phyloP scores from a whole-genome alignment of 1,284 basidiomycete species.

The Moniliella sp. region DNA sequence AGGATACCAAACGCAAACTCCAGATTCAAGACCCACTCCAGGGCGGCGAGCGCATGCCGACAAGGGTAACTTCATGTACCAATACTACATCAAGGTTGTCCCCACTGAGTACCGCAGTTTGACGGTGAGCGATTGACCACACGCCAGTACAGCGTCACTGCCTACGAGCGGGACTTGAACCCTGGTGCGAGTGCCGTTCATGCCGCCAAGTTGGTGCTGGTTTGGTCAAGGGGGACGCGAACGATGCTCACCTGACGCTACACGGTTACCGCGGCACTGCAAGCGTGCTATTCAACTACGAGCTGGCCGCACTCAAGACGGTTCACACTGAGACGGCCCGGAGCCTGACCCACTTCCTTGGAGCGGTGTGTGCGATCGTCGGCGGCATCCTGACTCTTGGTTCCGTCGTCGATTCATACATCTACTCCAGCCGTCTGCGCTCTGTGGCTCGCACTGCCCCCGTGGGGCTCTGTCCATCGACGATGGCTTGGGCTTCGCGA shows the following conservation, averaged over 20 bases:
- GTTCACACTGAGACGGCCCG: constrained; percentile 44
- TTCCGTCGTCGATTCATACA: constrained; percentile 63
- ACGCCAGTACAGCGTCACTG: constrained; percentile 80
- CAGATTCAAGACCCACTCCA: constrained; percentile 51
- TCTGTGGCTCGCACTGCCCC: too few species aligned
- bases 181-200: constrained; percentile 35
- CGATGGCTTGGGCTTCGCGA: not conserved
- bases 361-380: constrained; percentile 63
- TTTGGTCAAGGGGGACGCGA: not conserved
- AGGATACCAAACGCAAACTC: not conserved
- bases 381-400: constrained; percentile 90
- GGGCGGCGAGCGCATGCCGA: constrained; percentile 43
- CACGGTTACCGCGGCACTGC: constrained; percentile 53
- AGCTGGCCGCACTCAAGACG: constrained; percentile 43
- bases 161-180: constrained; percentile 67
- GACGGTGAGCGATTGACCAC: constrained; percentile 41
- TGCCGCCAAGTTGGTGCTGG: constrained; percentile 36
- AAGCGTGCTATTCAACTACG: constrained; percentile 43
- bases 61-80: constrained; percentile 34
- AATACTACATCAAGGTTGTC: constrained; percentile 65
- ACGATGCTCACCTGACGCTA: constrained; percentile 1
- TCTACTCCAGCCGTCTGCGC: too few species aligned
- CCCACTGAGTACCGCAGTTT: constrained; percentile 18
- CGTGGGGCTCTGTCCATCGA: too few species aligned
- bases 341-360: constrained; percentile 89